These are phyloP conservation scores for Royoungia palumana DNA, from an alignment of 768 basidiomycete genomes.

Conservation along the genomic window DNA sequence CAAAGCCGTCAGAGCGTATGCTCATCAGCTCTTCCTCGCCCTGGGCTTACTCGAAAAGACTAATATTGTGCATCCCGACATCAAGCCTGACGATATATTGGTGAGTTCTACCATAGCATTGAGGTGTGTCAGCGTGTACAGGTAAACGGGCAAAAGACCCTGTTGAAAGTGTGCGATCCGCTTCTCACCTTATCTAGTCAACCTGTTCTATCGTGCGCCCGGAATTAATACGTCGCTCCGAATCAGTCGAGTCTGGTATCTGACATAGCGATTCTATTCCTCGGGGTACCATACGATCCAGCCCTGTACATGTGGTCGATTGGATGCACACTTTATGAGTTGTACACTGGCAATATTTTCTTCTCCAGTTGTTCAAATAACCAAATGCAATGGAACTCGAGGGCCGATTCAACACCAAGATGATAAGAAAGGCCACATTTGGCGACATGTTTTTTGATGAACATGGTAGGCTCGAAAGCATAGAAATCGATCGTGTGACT, in stretches of 20 bases:
- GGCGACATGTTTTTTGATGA: constrained; percentile 94
- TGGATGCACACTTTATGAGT: constrained; percentile 94
- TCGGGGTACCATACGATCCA: constrained; percentile 93
- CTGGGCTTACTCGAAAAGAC: constrained; percentile 81
- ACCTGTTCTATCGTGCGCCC: constrained; percentile 95
- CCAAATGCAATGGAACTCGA: constrained; percentile 99
- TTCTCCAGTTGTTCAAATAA: constrained; percentile 97
- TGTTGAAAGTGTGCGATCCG: constrained; percentile 92
- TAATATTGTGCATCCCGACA: constrained; percentile 96
- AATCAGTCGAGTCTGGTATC: constrained; percentile 4
- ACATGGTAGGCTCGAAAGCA: constrained; percentile 77
- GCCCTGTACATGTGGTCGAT: constrained; percentile 96
- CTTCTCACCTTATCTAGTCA: constrained; percentile 97
- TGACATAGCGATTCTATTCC: constrained; percentile 50
- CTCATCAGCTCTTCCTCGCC: constrained; percentile 92
- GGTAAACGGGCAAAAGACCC: constrained; percentile 94
- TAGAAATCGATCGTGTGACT: constrained; percentile 82
- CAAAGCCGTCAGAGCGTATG: constrained; percentile 96
- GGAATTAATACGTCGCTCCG: constrained; percentile 78
- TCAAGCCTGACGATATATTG: constrained; percentile 97
- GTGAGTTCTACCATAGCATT: constrained; percentile 44
- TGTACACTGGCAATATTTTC: constrained; percentile 95
- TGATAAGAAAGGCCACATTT: constrained; percentile 94
- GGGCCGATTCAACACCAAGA: constrained; percentile 87
- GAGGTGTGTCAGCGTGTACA: constrained; percentile 34